Evolutionary conservation across 106 monocot genomes (phyloP).

Genomic region (Dactylorhiza incarnata): DNA sequence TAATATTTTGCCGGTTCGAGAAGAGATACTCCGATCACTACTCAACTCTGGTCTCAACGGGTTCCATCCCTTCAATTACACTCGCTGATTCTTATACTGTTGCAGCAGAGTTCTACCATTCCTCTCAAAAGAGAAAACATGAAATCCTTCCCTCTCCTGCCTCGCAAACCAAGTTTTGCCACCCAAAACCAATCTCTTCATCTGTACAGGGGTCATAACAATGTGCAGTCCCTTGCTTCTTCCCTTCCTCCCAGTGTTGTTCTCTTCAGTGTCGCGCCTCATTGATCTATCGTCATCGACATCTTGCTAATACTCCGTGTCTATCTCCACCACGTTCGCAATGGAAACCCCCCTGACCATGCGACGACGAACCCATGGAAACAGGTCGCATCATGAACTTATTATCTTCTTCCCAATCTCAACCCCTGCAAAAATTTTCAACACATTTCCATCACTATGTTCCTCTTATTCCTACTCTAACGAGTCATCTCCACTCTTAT

Average conservation of each 20-base stretch:
- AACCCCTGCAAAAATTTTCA: neutral
- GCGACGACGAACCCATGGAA: conserved; percentile 15
- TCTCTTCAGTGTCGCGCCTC: neutral
- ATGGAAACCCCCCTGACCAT: conserved; percentile 12
- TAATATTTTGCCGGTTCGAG: no score
- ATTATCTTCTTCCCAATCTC: neutral
- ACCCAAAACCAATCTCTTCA: conserved; percentile 27
- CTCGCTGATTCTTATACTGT: no score
- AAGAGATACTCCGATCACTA: no score
- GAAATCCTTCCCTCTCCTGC: conserved; percentile 13
- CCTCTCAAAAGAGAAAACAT: neutral
- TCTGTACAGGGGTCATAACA: conserved; percentile 14
- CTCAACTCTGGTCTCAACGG: no score
- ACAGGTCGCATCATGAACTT: conserved; percentile 7
- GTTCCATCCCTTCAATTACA: no score
- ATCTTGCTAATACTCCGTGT: conserved; percentile 19
- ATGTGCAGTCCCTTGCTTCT: conserved; percentile 18
- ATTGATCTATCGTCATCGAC: neutral
- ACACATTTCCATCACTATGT: neutral
- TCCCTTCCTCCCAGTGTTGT: neutral
- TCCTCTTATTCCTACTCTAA: neutral
- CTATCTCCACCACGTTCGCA: conserved; percentile 22
- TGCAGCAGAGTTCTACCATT: neutral
- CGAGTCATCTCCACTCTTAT: neutral
- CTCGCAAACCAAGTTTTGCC: conserved; percentile 20